Conservation (phyloP, 2,329 filamentous ascomycete genomes). For the Grosmannia huntii region DNA sequence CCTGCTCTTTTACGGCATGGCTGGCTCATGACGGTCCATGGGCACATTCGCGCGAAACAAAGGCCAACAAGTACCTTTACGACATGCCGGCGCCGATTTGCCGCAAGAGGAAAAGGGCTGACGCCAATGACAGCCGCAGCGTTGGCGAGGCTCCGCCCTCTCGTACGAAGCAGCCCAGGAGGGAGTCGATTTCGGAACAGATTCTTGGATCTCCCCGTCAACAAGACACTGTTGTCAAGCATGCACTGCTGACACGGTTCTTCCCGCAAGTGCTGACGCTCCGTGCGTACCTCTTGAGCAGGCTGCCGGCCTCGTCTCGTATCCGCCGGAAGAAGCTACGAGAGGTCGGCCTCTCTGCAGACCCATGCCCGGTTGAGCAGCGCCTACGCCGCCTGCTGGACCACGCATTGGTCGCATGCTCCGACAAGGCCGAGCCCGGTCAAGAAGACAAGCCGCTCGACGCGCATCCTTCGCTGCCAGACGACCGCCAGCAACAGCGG, state of each 20-base stretch:
- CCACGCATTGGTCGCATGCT: slow-evolving; percentile 50
- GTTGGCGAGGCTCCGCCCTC: neutral
- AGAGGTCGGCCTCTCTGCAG: neutral
- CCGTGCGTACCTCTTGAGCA: slow-evolving; percentile 55
- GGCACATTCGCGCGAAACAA: neutral
- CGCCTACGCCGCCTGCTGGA: slow-evolving; percentile 51
- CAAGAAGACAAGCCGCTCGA: slow-evolving; percentile 10
- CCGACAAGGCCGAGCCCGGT: slow-evolving; percentile 12
- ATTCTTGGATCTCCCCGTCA: neutral
- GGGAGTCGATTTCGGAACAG: neutral
- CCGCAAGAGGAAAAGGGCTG: neutral
- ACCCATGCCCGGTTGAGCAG: slow-evolving; percentile 19
- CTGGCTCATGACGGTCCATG: too few relatives aligned
- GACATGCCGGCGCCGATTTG: neutral
- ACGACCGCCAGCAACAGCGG: slow-evolving; percentile 41
- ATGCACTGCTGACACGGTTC: slow-evolving; percentile 55
- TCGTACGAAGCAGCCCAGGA: neutral
- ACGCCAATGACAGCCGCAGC: neutral
- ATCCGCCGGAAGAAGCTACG: slow-evolving; percentile 44
- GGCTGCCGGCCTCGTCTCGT: slow-evolving; percentile 54
- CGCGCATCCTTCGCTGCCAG: slow-evolving; percentile 8
- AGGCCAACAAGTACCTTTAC: neutral
- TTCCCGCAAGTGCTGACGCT: slow-evolving; percentile 55
- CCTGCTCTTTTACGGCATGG: neutral
- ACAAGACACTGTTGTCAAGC: slow-evolving; percentile 19